Evolutionary conservation across 331 rosid species (phyloP).

Genomic region (Erythrophleum ivorense): DNA sequence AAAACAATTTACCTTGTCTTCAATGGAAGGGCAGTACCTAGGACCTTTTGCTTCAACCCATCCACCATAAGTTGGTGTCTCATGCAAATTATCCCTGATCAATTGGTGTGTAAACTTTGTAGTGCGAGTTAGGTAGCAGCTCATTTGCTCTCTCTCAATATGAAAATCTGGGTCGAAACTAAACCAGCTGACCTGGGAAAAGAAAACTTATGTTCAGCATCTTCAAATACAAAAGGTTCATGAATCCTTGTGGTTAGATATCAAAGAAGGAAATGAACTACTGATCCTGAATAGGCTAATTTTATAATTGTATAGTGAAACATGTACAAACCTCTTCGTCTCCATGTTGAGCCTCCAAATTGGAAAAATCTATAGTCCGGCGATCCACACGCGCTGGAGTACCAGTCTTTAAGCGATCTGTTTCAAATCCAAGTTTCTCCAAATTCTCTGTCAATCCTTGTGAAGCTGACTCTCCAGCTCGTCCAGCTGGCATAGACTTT

Average conservation of each 20-base stretch:
- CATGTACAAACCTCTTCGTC: conserved; percentile 85
- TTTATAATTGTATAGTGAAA: conserved; percentile 55
- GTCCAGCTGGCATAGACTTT: conserved; percentile 92
- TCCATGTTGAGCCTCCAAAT: conserved; percentile 85
- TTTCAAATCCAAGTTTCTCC: conserved; percentile 81
- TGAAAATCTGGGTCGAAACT: conserved; percentile 90
- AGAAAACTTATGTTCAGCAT: conserved; percentile 17
- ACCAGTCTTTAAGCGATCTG: conserved; percentile 87
- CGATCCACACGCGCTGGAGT: conserved; percentile 92
- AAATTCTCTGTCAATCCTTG: conserved; percentile 88
- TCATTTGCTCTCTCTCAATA: conserved; percentile 89
- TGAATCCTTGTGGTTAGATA: no score
- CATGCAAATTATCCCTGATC: no score
- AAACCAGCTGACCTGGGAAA: conserved; percentile 87
- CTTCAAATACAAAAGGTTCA: no score
- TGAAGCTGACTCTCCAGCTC: conserved; percentile 96
- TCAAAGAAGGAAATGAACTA: conserved; percentile 45
- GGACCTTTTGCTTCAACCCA: conserved; percentile 98
- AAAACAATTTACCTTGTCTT: conserved; percentile 68
- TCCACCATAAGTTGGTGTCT: conserved; percentile 97
- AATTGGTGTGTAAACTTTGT: conserved; percentile 82
- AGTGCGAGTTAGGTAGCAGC: conserved; percentile 91
- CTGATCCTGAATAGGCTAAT: conserved; percentile 65
- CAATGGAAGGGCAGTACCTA: conserved; percentile 94
- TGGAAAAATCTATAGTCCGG: conserved; percentile 80